These are phyloP conservation scores for Xylona heveae DNA, from an alignment of 495 filamentous ascomycete species.

Conservation along the genomic window DNA sequence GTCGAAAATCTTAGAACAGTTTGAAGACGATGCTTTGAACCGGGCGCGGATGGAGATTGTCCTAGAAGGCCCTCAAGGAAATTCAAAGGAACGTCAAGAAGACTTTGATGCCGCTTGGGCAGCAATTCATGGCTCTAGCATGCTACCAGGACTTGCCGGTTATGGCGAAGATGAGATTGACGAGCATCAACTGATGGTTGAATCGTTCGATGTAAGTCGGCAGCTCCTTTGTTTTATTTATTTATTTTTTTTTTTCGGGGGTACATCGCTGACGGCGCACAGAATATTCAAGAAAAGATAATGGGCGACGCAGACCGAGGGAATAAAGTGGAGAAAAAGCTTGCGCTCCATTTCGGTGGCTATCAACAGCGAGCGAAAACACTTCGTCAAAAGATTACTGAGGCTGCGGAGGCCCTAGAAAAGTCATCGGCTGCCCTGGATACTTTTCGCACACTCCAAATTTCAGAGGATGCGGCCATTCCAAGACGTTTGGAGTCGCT, in stretches of 20 bases:
- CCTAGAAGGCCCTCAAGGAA: slow-evolving; percentile 38
- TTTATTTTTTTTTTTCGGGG: neutral
- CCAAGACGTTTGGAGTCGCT: slow-evolving; percentile 49
- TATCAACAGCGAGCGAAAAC: slow-evolving; percentile 74
- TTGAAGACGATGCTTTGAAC: slow-evolving; percentile 51
- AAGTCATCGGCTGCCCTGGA: slow-evolving; percentile 51
- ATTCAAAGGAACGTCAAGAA: slow-evolving; percentile 31
- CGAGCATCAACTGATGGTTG: slow-evolving; percentile 32
- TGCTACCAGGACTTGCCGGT: slow-evolving; percentile 52
- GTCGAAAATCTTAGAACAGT: slow-evolving; percentile 32
- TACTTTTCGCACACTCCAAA: slow-evolving; percentile 52
- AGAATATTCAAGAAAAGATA: slow-evolving; percentile 51
- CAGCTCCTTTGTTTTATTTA: neutral
- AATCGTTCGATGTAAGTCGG: slow-evolving; percentile 41
- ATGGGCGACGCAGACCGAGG: slow-evolving; percentile 51
- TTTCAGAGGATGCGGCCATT: slow-evolving; percentile 59
- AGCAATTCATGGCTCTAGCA: slow-evolving; percentile 28
- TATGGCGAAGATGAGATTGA: slow-evolving; percentile 56
- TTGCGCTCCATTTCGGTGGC: slow-evolving; percentile 68
- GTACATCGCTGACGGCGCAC: neutral
- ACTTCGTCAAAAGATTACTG: slow-evolving; percentile 58
- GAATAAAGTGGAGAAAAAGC: slow-evolving; percentile 83
- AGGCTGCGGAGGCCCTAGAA: slow-evolving; percentile 56
- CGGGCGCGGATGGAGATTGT: slow-evolving; percentile 59
- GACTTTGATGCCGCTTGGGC: slow-evolving; percentile 48